Base-by-base conservation (phyloP, 495 filamentous ascomycete genomes). In the Talaromyces stipitatus region DNA sequence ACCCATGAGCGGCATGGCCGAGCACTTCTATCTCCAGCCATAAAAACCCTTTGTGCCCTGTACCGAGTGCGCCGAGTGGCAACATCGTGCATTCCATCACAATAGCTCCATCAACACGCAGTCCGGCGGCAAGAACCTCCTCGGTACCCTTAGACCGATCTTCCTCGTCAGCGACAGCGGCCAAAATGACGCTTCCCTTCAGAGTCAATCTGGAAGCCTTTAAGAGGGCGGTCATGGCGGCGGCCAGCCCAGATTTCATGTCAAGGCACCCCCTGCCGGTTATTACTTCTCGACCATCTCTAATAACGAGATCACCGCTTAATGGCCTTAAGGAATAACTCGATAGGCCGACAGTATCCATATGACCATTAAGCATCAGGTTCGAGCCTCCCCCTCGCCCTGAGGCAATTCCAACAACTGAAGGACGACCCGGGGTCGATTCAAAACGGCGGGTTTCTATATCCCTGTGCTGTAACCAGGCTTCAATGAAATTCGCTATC, bases 291-390 rank as follows among this genome's bases (percentile, higher is more conserved):
- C 70, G 60, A 12, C 68, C 74, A 36, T 76, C 62, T 45, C 65
- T 66, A 3, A 75, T 51, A n/a, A n/a, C n/a, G n/a, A n/a, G n/a
- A 0, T 57, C 55, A 0, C 77, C 77, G 4, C 68, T 71, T 5
- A 80, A 61, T 4, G 74, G 67, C 56, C 77, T 69, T 7, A 51
- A 61, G 16, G 74, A 72, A 57, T 80, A 79, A 33, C 69, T 74
- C 8, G 63, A 58, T 3, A 73, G 60, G 48, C 66, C 78, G 43
- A 78, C 74, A 0, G 76, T 80, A 57, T 80, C 77, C 5, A 75
- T 65, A 54, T 80, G 76, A 2, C 77, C 76, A 41, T 79, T 79
- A 57, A 79, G 69, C 72, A 80, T 77, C 4, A 80, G 63, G 3
- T 70, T 73, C 43, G 71, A 69, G 45, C 76, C 75, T 14, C 66